Evolutionary conservation across 163 green algal species (phyloP), one percentile per base, ranked within the genome.

Genomic region (Volvox carteri): DNA sequence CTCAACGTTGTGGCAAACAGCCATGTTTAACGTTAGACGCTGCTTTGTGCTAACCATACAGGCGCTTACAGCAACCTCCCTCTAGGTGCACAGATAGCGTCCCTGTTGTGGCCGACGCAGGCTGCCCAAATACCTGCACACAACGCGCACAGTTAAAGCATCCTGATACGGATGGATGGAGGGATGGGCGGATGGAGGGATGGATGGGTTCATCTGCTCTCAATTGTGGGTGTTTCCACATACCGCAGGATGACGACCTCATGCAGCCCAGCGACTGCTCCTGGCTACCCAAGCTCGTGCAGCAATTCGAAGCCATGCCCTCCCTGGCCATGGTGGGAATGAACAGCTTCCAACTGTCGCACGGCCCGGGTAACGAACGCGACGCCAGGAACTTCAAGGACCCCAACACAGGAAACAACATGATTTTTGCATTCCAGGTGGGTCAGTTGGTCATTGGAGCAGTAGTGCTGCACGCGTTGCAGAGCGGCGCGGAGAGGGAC

Each of bases 341-440:
- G 30, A 87, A 87, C 46, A 14, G 28, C 42, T 25, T 87, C 30
- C 62, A 74, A 60, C 44, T 74, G 79, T 74, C 54, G 79, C 58
- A 76, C 54, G 72, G 74, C 3, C 23, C 30, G 30, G 84, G 84
- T 54, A 90, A 90, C 73, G 54, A 90, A 19, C 41, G 46, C 6
- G 46, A 70, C 46, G 18, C 56, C 23, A 1, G 35, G 54, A 35
- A 72, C 39, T 84, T 78, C 46, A 33, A 58, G 28, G 72, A 90
- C 84, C 84, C 84, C 54, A 70, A 70, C n/a, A 90, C 84, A 0
- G 37, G 30, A 41, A 85, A 78, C 72, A 37, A 85, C 56, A 78
- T 90, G 19, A 65, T 85, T 16, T 90, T 90, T 35, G 84, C 84
- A 11, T 68, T 87, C 46, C 81, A 80, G 81, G 81, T 80, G 30